Conservation (phyloP, 345 rosid species). For the Iberis pinnata region DNA sequence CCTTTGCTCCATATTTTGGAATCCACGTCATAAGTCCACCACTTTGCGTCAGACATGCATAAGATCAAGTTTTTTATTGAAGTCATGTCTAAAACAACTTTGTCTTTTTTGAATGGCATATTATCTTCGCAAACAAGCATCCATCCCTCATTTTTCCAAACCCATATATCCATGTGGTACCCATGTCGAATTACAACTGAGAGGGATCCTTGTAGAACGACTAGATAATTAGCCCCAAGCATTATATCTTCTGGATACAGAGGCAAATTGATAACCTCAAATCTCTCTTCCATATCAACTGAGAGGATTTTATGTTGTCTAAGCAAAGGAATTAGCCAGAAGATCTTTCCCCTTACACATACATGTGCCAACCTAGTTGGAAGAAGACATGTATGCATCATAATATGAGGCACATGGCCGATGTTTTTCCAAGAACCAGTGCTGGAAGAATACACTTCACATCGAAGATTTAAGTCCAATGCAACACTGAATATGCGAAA, state of each 20-base stretch:
- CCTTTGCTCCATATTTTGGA: too few relatives aligned
- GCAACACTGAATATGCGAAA: conserved; percentile 25
- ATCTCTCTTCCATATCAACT: conserved; percentile 15
- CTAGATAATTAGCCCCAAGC: too few relatives aligned
- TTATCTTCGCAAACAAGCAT: too few relatives aligned
- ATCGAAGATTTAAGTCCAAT: conserved; percentile 2
- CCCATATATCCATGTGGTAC: conserved; percentile 13
- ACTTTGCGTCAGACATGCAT: too few relatives aligned
- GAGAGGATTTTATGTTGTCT: conserved; percentile 8
- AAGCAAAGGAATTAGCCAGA: conserved; percentile 28
- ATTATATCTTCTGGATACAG: too few relatives aligned
- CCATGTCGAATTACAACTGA: conserved; percentile 24
- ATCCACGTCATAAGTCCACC: too few relatives aligned
- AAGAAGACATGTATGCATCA: conserved; percentile 17
- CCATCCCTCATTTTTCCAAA: not conserved
- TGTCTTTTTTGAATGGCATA: too few relatives aligned
- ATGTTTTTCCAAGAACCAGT: conserved; percentile 29
- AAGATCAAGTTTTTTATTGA: conserved; percentile 2
- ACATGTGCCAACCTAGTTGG: too few relatives aligned
- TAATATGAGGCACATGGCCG: conserved; percentile 24
- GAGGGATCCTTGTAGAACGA: too few relatives aligned
- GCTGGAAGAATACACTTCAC: conserved; percentile 34
- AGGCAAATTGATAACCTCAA: not conserved
- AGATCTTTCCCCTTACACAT: conserved; percentile 23
- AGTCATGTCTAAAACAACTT: conserved; percentile 4